Percentiles rank a stretch among this genome's conserved stretches.
phyloP scores from a whole-genome alignment of 2,329 filamentous ascomycete genomes.

The Cladosporium sp. region DNA sequence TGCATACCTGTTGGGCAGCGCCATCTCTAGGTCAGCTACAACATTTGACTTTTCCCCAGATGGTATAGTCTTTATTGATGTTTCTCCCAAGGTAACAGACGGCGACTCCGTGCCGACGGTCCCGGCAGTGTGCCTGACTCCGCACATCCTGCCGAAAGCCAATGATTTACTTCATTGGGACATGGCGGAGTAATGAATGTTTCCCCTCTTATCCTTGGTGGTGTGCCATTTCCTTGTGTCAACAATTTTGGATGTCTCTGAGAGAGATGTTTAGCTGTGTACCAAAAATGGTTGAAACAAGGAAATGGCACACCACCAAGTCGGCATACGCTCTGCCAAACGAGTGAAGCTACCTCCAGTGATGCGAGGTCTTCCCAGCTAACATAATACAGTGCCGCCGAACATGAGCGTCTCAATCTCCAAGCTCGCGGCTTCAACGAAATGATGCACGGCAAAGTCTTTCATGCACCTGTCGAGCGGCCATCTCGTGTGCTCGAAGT shows the following conservation, averaged over 20 bases:
- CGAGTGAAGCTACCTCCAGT: background rate
- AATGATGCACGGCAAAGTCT: background rate
- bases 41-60: background rate
- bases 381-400: conserved; percentile 14
- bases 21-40: background rate
- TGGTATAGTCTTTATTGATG: background rate
- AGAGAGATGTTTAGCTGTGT: no score
- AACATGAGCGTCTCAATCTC: conserved; percentile 25
- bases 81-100: background rate
- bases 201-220: no score
- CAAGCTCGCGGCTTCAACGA: background rate
- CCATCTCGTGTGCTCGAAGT: conserved; percentile 14
- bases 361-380: background rate
- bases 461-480: background rate
- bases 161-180: no score
- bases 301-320: background rate
- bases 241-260: no score
- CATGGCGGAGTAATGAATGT: no score
- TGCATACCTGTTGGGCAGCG: background rate
- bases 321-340: background rate
- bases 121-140: background rate
- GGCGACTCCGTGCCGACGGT: background rate
- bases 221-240: no score
- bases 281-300: background rate
- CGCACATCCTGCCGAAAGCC: background rate